These are phyloP conservation scores for Aspergillus unguis DNA, from an alignment of 2,329 filamentous ascomycete species.

Conservation along the genomic window DNA sequence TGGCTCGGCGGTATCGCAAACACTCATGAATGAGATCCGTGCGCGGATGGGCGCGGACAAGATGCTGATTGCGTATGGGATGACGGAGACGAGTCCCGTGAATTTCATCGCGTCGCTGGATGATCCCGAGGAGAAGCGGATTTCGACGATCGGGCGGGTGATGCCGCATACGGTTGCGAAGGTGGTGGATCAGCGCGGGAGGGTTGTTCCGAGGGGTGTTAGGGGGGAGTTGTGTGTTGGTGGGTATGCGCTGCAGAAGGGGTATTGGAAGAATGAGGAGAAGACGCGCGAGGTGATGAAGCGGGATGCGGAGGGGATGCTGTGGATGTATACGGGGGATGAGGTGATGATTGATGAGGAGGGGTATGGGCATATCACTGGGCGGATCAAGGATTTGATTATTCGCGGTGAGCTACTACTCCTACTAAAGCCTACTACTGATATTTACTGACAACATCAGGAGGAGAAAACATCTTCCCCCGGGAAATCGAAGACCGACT, in stretches of 20 bases:
- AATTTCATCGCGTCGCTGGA: conserved; percentile 69
- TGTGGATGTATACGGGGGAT: conserved; percentile 64
- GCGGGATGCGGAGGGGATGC: conserved; percentile 51
- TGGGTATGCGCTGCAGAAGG: conserved; percentile 64
- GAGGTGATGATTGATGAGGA: conserved; percentile 49
- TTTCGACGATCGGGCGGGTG: conserved; percentile 65
- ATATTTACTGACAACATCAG: conserved; percentile 27
- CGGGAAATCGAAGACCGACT: conserved; percentile 69
- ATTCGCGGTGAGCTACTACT: conserved; percentile 53
- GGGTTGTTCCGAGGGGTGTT: conserved; percentile 59
- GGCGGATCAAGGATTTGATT: conserved; percentile 73
- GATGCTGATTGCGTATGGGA: conserved; percentile 86
- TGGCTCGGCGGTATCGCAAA: conserved; percentile 71
- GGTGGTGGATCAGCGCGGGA: conserved; percentile 66
- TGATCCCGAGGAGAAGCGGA: conserved; percentile 67
- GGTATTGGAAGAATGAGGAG: conserved; percentile 38
- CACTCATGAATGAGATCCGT: conserved; percentile 63
- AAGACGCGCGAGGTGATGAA: conserved; percentile 63
- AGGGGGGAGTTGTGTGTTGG: conserved; percentile 70
- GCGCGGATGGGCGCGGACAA: conserved; percentile 68
- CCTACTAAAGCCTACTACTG: background rate
- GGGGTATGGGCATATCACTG: conserved; percentile 67
- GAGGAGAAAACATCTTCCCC: conserved; percentile 67
- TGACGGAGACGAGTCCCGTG: conserved; percentile 76
- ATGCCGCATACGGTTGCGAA: conserved; percentile 76